phyloP scores from a whole-genome alignment of 208 protist genomes.

The Lotmaria passim region DNA sequence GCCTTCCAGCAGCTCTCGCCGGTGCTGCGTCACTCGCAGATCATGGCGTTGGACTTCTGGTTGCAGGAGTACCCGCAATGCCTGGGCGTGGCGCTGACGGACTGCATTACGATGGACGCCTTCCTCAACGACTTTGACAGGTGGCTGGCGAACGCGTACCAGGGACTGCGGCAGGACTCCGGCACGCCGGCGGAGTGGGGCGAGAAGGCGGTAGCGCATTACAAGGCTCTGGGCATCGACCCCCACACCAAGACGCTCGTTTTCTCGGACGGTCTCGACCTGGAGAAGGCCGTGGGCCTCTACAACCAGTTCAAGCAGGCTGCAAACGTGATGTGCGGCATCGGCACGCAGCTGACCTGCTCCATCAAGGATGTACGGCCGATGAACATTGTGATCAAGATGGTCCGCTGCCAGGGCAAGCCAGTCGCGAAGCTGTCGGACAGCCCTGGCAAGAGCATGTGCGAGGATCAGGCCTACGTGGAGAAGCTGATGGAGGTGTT shows the following conservation, averaged over 20 bases:
- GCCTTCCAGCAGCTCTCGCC: constrained; percentile 88
- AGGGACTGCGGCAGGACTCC: constrained; percentile 84
- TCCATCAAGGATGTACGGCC: constrained; percentile 70
- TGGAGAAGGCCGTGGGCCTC: constrained; percentile 62
- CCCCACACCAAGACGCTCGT: constrained; percentile 77
- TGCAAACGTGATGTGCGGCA: constrained; percentile 79
- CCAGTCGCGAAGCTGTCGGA: constrained; percentile 91
- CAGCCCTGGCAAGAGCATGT: constrained; percentile 83
- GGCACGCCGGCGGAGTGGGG: constrained; percentile 80
- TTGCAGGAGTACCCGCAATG: constrained; percentile 81
- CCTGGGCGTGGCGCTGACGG: constrained; percentile 87
- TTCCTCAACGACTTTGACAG: constrained; percentile 81
- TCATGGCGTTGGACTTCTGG: constrained; percentile 74
- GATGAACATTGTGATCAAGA: constrained; percentile 92
- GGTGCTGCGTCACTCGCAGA: constrained; percentile 69
- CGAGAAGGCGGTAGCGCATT: constrained; percentile 80
- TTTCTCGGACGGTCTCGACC: constrained; percentile 89
- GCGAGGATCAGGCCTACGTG: constrained; percentile 62
- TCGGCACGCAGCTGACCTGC: constrained; percentile 89
- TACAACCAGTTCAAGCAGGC: constrained; percentile 66
- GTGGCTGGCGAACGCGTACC: constrained; percentile 64
- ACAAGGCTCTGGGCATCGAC: constrained; percentile 76
- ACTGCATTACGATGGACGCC: constrained; percentile 92
- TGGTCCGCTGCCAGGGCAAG: constrained; percentile 85
- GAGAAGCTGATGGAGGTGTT: constrained; percentile 66